Evolutionary conservation across 306 rosid genomes (phyloP), one percentile per base, ranked within the genome.

Genomic region (Quercus alba): DNA sequence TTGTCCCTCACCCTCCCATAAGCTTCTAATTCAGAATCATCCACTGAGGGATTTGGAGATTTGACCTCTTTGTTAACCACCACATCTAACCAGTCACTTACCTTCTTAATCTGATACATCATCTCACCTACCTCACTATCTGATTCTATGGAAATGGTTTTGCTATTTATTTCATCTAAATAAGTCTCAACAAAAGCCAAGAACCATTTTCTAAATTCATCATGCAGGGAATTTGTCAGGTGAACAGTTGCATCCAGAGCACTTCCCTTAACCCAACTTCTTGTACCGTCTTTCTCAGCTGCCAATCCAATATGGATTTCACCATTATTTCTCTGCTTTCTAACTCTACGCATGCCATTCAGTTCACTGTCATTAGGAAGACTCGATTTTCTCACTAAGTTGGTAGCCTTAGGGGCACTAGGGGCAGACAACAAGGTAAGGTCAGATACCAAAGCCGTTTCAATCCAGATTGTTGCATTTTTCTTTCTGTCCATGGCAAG

Each of bases 51-150:
- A 69, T 57, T 70, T n/a, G 41, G 76, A 46, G 57, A 41, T 38
- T 57, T 57, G 3, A 49, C 49, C 5, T 49, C 68, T 75, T 57
- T 18, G n/a, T 71, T 35, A 10, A 69, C 59, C 75, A 72, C 66
- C 75, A 54, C 68, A 63, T 83, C 75, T 71, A 86, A 80, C 84
- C 84, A 78, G 25, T 81, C 87, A 54, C 75, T 74, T 21, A 86
- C 78, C 44, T 67, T 83, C 87, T 86, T 86, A 64, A 83, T 78
- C 63, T 72, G 75, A 25, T 80, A 74, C 87, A 86, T 84, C 58
- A 72, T 84, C 66, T 78, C 84, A 31, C 78, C 85, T 17, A 81
- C 75, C 30, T 84, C 71, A 25, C 25, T 26, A 54, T 81, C 71
- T n/a, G 81, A 83, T 67, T 75, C 84, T 63, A 70, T 57, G 7